Base-by-base conservation (phyloP, 305 asterid genomes). In the Euphrasia arctica region DNA sequence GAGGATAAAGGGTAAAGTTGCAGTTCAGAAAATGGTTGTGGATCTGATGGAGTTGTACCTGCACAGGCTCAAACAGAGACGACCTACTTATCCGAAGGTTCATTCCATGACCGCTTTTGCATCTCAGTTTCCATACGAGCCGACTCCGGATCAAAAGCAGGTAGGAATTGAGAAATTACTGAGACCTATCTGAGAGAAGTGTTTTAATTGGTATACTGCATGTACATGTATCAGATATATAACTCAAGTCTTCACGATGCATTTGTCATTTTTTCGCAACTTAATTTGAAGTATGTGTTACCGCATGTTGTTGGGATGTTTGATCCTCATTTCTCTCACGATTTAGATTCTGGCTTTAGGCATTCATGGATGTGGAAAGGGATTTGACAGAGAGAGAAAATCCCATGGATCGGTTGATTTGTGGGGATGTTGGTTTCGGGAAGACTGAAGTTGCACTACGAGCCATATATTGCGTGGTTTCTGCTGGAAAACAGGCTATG, bases 361-460 rank as follows among this genome's bases (percentile, higher is more conserved):
- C 97, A 56, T 84, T 92, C 82, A 71, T 77, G 80, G 97, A 90
- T 74, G 97, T 92, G 75, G 88, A 90, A 71, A 85, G 81, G 78
- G 98, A 92, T 82, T 79, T 92, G 80, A 87, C 90, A n/a, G 89
- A 90, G 81, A 83, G 85, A 77, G 94, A 87, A 62, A 90, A 83
- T 70, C 98, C 97, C 39, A 92, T 92, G 98, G 98, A 92, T 69
- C 78, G 98, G 72, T 76, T 92, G 75, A 87, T 92, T 62, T 92
- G 98, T 12, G 98, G 98, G 70, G 97, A 92, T 80, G 98, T 90
- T 58, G 98, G 98, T 69, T 90, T 92, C 72, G 98, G 98, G 70
- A 92, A 92, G 80, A 92, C 97, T 56, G 98, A 92, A 83, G 98
- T 92, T 73, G 97, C 98, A 58, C 64, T 89, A 43, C 98, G 96